Base-by-base conservation (phyloP, 2,329 filamentous ascomycete species). In the Kalmusia sp. region DNA sequence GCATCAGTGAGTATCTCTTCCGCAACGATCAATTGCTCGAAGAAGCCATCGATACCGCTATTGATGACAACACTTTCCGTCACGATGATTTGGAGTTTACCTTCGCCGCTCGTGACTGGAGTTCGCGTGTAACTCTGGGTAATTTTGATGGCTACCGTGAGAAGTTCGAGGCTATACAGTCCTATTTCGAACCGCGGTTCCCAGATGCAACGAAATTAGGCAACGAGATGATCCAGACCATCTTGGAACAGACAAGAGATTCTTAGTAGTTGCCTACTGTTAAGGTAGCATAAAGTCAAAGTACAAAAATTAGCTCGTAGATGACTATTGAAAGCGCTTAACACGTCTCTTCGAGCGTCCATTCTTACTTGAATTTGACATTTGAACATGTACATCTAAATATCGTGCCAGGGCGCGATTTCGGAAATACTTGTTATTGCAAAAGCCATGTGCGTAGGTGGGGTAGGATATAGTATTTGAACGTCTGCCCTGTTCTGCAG, bases 71-170 rank as follows among this genome's bases (percentile, higher is more conserved):
- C 64, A 93, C 89, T 0, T 99, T 97, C 77, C 85, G 95, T n/a
- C 90, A 89, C 21, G 95, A 99, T 69, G 95, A 99, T 72, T 80
- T 99, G 51, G 95, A 99, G 76, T 99, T 99, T 71, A 96, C 93
- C 0, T 98, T 99, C 77, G 96, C 95, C 1, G 96, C 96, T 22
- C 82, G 93, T 51, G 95, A 92, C 5, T 99, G 95, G 95, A 95
- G 92, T 34, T 92, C 97, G 73, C 93, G 93, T 56, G 95, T 99
- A 33, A 87, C 85, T 22, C 86, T 96, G 56, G 91, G 93, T 2
- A 90, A 97, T 73, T 98, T 98, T 70, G 91, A 96, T 62, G 91
- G 90, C 31, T 99, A 96, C 82, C 84, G 89, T 62, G 91, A 96
- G 79, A 86, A 96, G 53, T 99, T 99, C 70, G 86, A 95, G 69